Conservation (phyloP, 495 filamentous ascomycete genomes). For the Neurospora sp. region DNA sequence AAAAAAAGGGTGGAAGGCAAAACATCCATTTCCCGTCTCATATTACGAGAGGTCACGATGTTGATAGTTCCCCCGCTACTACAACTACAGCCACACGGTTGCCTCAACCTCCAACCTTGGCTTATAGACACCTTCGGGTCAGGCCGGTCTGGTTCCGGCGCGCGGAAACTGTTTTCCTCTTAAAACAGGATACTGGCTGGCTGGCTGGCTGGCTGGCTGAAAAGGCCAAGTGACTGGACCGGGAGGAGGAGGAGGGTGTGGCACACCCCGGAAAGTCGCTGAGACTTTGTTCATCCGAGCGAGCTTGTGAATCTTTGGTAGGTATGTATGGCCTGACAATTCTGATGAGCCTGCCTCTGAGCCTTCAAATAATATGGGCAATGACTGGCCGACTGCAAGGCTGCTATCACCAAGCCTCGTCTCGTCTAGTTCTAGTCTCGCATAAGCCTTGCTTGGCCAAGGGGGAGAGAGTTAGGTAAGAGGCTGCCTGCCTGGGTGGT, state of each 20-base stretch:
- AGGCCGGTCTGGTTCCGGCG: too few species aligned
- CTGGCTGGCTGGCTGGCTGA: too few species aligned
- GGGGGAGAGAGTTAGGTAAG: neutral
- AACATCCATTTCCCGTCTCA: too few species aligned
- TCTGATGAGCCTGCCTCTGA: neutral
- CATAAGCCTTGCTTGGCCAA: neutral
- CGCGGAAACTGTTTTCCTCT: too few species aligned
- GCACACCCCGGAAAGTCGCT: neutral
- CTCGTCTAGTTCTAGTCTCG: neutral
- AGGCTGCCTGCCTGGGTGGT: neutral
- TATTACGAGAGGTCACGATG: too few species aligned
- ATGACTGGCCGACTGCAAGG: neutral
- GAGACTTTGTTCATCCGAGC: neutral
- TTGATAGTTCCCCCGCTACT: too few species aligned
- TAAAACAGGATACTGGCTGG: too few species aligned
- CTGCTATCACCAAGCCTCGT: neutral
- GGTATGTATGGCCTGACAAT: neutral
- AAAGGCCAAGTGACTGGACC: too few species aligned
- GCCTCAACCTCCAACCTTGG: too few species aligned
- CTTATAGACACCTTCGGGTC: too few species aligned
- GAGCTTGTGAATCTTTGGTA: neutral
- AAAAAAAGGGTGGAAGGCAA: too few species aligned
- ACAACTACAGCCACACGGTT: too few species aligned
- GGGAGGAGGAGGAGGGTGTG: neutral
- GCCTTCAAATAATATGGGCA: neutral